Base-by-base conservation (phyloP, 495 filamentous ascomycete species). In the Pyrenopolyporus hunteri region DNA sequence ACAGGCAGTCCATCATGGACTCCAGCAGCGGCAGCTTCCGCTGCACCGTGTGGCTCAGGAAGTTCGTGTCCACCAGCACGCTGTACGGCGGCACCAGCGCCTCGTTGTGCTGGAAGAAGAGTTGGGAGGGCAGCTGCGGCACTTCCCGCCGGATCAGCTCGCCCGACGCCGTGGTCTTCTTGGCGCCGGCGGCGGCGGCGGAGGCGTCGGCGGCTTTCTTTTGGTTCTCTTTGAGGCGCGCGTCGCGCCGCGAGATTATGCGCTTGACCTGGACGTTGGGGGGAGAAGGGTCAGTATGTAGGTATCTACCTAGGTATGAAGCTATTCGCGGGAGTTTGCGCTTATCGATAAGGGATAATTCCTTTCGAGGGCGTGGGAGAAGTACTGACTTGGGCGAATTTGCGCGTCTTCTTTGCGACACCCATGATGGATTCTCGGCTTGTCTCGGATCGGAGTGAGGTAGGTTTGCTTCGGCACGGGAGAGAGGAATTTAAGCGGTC, bases 41-140 rank as follows among this genome's bases (percentile, higher is more conserved):
- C 61, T 92, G 89, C 22, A 98, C 91, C 3, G 91, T 92, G 72
- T 95, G 91, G 32, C 86, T 89, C 46, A 98, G 83, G 70, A 98
- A 98, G 73, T 97, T 97, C 76, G 93, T 96, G 76, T 96, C 92
- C 59, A 88, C 81, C 33, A 95, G 85, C 32, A 95, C 83, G 10
- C 80, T 83, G 80, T 96, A 97, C n/a, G 92, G 92, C 1, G 94
- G 94, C 16, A 88, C 83, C 46, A 98, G 85, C 22, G 91, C 89
- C 40, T 89, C 89, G 76, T 98, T 98, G 79, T 93, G 90, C 63
- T 91, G 84, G 78, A 96, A 97, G 86, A 97, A 98, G 75, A 98
- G 87, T 40, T 85, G 82, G 6, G 92, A 92, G 5, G 93, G 88
- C 49, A 89, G 86, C 74, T 93, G 88, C 8, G 88, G 84, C 28